phyloP scores from a whole-genome alignment of 495 filamentous ascomycete species.

The Paragyromitra xinjiangensis region DNA sequence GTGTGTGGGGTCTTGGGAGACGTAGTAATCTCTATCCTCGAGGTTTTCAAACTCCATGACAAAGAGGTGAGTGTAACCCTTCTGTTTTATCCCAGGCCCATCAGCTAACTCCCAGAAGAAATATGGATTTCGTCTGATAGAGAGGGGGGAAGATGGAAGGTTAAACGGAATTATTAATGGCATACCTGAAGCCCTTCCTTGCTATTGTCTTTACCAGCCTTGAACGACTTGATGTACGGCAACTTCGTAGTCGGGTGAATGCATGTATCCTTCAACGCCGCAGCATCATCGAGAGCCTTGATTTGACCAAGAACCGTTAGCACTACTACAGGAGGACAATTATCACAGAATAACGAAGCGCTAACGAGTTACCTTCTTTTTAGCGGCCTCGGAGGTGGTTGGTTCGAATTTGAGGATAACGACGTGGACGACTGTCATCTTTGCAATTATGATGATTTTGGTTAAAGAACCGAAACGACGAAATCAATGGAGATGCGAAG shows the following conservation, averaged over 20 bases:
- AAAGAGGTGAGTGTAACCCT: constrained; percentile 69
- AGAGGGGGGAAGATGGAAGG: background rate
- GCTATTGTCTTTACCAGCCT: constrained; percentile 72
- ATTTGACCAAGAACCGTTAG: background rate
- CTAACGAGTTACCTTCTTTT: constrained; percentile 20
- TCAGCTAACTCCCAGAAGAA: background rate
- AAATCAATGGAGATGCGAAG: background rate
- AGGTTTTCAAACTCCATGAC: constrained; percentile 68
- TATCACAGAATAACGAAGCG: background rate
- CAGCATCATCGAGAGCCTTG: constrained; percentile 26
- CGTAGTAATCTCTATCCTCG: constrained; percentile 68
- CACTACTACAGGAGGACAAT: background rate
- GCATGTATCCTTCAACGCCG: constrained; percentile 59
- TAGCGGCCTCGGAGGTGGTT: background rate
- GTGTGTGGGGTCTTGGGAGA: constrained; percentile 64
- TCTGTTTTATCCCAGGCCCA: constrained; percentile 56
- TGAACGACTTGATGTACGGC: constrained; percentile 68
- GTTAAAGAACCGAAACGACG: background rate
- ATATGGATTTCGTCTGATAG: background rate
- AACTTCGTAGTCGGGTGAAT: constrained; percentile 60
- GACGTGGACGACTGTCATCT: constrained; percentile 49
- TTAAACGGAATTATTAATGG: background rate
- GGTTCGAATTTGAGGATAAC: constrained; percentile 30
- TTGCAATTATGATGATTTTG: background rate
- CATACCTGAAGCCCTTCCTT: constrained; percentile 70